Conservation (phyloP, 495 filamentous ascomycete genomes). For the Neurospora sp. region DNA sequence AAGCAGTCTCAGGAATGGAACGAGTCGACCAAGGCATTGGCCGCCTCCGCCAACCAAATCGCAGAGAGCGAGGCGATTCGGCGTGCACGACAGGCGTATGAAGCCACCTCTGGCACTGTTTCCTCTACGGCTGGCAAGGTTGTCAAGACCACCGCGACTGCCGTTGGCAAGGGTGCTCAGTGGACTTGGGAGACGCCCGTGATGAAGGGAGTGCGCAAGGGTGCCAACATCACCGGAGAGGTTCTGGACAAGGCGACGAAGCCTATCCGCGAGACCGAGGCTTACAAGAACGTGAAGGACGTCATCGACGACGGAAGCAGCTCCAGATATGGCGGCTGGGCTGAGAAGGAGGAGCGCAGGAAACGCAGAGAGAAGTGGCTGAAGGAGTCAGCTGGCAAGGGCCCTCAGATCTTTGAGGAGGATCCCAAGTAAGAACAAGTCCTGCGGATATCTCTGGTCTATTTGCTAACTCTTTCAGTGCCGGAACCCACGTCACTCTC, state of each 20-base stretch:
- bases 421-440: slow-evolving; percentile 68
- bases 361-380: slow-evolving; percentile 61
- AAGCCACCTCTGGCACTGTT: slow-evolving; percentile 66
- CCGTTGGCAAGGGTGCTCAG: slow-evolving; percentile 75
- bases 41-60: slow-evolving; percentile 77
- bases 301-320: slow-evolving; percentile 96
- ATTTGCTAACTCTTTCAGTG: slow-evolving; percentile 41
- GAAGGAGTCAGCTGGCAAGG: slow-evolving; percentile 39
- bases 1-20: slow-evolving; percentile 99
- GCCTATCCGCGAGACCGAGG: slow-evolving; percentile 87
- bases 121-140: slow-evolving; percentile 63
- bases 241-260: slow-evolving; percentile 87
- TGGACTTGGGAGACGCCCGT: slow-evolving; percentile 97
- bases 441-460: background rate
- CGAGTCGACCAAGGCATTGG: slow-evolving; percentile 90
- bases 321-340: slow-evolving; percentile 89
- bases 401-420: slow-evolving; percentile 56
- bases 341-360: slow-evolving; percentile 87
- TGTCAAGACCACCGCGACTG: slow-evolving; percentile 74
- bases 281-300: slow-evolving; percentile 87
- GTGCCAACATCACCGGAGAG: slow-evolving; percentile 72
- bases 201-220: slow-evolving; percentile 83
- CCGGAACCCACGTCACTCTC: slow-evolving; percentile 84
- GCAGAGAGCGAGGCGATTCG: slow-evolving; percentile 90
- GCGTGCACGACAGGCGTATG: slow-evolving; percentile 75